These are phyloP conservation scores for Actinomucor elegans DNA, from an alignment of 371 early-diverging fungal species.

Conservation along the genomic window DNA sequence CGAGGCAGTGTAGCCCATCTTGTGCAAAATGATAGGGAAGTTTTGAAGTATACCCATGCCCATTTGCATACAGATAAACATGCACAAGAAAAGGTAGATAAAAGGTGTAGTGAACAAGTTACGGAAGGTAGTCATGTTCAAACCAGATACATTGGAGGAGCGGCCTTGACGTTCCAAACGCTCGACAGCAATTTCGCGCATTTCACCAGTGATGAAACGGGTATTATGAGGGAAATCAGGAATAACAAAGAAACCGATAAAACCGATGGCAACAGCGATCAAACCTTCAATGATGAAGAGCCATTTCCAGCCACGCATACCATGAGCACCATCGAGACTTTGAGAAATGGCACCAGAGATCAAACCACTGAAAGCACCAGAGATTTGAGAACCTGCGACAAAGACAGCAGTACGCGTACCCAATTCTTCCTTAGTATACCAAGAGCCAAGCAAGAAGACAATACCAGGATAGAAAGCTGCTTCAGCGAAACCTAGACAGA, in stretches of 20 bases:
- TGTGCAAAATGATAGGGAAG: conserved; percentile 40
- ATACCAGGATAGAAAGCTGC: conserved; percentile 78
- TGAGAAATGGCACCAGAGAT: conserved; percentile 43
- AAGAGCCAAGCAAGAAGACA: conserved; percentile 70
- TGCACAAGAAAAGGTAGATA: conserved; percentile 31
- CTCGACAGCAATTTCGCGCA: conserved; percentile 46
- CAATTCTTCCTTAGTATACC: conserved; percentile 77
- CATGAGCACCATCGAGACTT: conserved; percentile 39
- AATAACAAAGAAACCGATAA: conserved; percentile 46
- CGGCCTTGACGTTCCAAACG: conserved; percentile 51
- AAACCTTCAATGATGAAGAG: conserved; percentile 60
- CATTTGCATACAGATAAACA: conserved; percentile 46
- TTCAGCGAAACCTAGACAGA: conserved; percentile 68
- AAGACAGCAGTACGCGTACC: conserved; percentile 73
- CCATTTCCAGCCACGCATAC: conserved; percentile 63
- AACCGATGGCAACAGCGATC: conserved; percentile 44
- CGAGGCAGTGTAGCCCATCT: conserved; percentile 28
- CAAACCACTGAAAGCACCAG: conserved; percentile 74
- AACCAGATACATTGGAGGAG: conserved; percentile 16
- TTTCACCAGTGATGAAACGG: conserved; percentile 48
- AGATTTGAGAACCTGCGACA: conserved; percentile 58
- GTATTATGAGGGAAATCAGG: conserved; percentile 61
- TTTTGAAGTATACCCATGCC: conserved; percentile 47
- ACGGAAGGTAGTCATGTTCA: conserved; percentile 31
- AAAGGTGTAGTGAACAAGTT: conserved; percentile 43